Percentiles rank a stretch among this genome's conserved stretches.
Evolutionary conservation across 1,284 basidiomycete genomes (phyloP).

Genomic region (Ustilago cynodontis): DNA sequence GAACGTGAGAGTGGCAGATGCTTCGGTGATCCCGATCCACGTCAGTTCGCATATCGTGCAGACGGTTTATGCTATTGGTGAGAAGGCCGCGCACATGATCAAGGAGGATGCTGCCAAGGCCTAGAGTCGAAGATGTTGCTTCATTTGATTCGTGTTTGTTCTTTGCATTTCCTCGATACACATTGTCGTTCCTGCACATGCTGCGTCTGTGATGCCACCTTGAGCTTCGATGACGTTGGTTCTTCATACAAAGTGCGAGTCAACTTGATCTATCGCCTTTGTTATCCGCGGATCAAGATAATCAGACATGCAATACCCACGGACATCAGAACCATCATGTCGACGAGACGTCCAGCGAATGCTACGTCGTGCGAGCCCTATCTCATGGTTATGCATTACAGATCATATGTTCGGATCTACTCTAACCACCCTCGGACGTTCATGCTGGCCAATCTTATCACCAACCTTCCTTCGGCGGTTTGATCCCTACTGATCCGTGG

Average conservation of each 20-base stretch:
- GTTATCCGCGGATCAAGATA: neutral
- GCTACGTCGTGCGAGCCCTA: too few relatives aligned
- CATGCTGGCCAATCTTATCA: neutral
- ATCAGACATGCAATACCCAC: neutral
- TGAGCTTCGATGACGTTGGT: neutral
- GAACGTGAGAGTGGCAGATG: constrained; percentile 74
- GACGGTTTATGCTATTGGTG: constrained; percentile 51
- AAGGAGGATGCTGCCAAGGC: constrained; percentile 29
- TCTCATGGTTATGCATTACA: neutral
- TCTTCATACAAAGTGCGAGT: neutral
- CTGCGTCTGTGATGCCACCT: neutral
- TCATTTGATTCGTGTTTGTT: neutral
- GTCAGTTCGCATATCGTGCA: constrained; percentile 49
- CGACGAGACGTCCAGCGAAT: too few relatives aligned
- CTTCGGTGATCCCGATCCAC: constrained; percentile 55
- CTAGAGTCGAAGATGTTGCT: neutral
- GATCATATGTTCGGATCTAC: constrained; percentile 5
- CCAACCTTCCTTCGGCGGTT: neutral
- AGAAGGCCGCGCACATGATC: constrained; percentile 56
- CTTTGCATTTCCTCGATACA: neutral
- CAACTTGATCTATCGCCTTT: neutral
- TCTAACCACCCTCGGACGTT: neutral
- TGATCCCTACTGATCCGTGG: neutral
- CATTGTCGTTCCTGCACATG: neutral
- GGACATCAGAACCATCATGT: too few relatives aligned